Conservation (phyloP, 768 basidiomycete genomes). For the Tylopilus vinaceipallidus region DNA sequence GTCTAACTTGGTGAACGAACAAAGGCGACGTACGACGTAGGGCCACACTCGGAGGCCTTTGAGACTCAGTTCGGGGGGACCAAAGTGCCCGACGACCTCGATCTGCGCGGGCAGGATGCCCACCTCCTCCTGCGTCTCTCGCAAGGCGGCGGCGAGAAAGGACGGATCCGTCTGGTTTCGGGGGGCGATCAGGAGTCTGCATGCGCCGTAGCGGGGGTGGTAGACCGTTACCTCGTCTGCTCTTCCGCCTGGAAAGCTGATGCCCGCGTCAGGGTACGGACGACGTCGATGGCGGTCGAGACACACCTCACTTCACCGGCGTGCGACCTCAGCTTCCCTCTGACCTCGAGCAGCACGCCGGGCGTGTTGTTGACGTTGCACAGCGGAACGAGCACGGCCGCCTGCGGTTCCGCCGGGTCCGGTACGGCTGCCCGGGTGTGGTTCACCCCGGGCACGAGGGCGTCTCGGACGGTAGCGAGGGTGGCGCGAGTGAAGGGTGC, state of each 20-base stretch:
- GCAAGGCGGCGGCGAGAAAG: conserved; percentile 55
- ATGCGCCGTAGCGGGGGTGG: not conserved
- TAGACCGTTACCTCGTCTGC: conserved; percentile 53
- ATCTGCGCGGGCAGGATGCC: conserved; percentile 59
- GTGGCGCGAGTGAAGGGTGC: conserved; percentile 37
- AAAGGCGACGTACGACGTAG: conserved; percentile 72
- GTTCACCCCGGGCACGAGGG: conserved; percentile 20
- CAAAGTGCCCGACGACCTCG: conserved; percentile 64
- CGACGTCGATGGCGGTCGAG: not conserved
- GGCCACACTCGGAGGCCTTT: conserved; percentile 70
- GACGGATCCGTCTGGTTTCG: conserved; percentile 53
- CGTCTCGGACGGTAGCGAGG: conserved; percentile 30
- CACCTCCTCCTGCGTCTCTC: conserved; percentile 76
- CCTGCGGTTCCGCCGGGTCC: conserved; percentile 40
- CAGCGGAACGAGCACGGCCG: conserved; percentile 73
- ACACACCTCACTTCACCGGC: conserved; percentile 81
- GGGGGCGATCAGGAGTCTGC: not conserved
- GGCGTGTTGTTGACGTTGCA: conserved; percentile 70
- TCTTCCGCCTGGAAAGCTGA: conserved; percentile 74
- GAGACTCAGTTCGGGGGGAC: conserved; percentile 59
- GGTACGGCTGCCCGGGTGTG: conserved; percentile 18
- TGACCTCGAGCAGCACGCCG: conserved; percentile 69
- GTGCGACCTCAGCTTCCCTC: conserved; percentile 63
- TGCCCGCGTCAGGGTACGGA: not conserved
- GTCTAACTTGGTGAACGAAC: too few relatives aligned